Evolutionary conservation across 306 rosid species (phyloP), one percentile per base, ranked within the genome.

Genomic region (Rosa lucieae): DNA sequence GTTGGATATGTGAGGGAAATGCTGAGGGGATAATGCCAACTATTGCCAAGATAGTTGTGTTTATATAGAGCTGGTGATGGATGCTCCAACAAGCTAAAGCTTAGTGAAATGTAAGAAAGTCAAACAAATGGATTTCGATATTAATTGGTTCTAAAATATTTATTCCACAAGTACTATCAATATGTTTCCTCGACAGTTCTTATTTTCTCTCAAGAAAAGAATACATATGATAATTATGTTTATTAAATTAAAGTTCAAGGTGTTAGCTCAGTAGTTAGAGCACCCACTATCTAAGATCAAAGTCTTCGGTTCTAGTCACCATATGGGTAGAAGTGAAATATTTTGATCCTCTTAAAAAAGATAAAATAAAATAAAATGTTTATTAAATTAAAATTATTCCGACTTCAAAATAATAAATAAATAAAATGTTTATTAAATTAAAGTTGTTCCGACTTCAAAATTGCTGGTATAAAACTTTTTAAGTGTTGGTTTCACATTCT

Each of bases 11-110:
- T 12, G 42, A 62, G 68, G 40, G 18, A 29, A 63, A 63, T 32
- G 43, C 8, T 32, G 69, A 63, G 69, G 44, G n/a, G 69, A 63
- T 13, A 6, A 6, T 63, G 69, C 43, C 21, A 63, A 14, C 32
- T 2, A 63, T 32, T 32, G 3, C 43, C 69, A 32, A 2, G 9
- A 12, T 32, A 29, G n/a, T 35, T 63, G 69, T 35, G 69, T 63
- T 63, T 32, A 63, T 63, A 63, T 63, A 63, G 69, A 63, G n/a
- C 69, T 32, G 69, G 42, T 63, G 69, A 63, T 63, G 43, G 43
- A 63, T 5, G 43, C 43, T 32, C 18, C 69, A 14, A 3, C 18
- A 32, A 63, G 43, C 1, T 29, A 32, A 32, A 1, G 13, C 68
- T 20, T 63, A 26, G 35, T 23, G 37, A 21, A 10, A n/a, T 23